phyloP scores from a whole-genome alignment of 169 alveolate species.

The Plasmodium blacklocki region DNA sequence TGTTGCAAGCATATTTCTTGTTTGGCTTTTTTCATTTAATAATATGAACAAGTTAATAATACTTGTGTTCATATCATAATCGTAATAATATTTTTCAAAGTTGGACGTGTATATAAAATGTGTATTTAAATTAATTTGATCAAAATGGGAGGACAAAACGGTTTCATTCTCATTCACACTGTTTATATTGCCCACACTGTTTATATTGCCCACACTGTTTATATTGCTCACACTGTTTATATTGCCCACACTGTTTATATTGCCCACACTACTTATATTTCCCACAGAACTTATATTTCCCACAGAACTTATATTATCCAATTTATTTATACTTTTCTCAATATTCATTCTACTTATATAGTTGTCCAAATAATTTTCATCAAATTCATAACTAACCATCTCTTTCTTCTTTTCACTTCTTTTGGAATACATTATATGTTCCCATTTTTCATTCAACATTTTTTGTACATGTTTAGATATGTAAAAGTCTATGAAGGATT shows the following conservation, averaged over 20 bases:
- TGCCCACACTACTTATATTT: background rate
- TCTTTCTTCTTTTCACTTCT: conserved; percentile 2
- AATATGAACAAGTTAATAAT: conserved; percentile 22
- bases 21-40: conserved; percentile 8
- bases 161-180: background rate
- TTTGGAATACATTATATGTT: background rate
- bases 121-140: conserved; percentile 30
- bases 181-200: background rate
- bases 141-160: conserved; percentile 21
- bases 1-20: conserved; percentile 12
- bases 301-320: background rate
- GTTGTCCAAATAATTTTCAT: conserved; percentile 51
- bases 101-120: conserved; percentile 26
- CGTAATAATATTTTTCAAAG: conserved; percentile 50
- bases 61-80: conserved; percentile 36
- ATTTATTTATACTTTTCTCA: background rate
- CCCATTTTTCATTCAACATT: conserved; percentile 7
- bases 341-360: conserved; percentile 33
- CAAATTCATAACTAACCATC: conserved; percentile 25
- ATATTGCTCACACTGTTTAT: background rate
- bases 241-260: background rate
- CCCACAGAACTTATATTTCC: background rate
- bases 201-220: too few species aligned
- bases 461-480: conserved; percentile 60
- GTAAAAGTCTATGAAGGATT: conserved; percentile 50